Evolutionary conservation across 2,329 filamentous ascomycete species (phyloP), one percentile per base, ranked within the genome.

Genomic region (Fusarium mundagurra): DNA sequence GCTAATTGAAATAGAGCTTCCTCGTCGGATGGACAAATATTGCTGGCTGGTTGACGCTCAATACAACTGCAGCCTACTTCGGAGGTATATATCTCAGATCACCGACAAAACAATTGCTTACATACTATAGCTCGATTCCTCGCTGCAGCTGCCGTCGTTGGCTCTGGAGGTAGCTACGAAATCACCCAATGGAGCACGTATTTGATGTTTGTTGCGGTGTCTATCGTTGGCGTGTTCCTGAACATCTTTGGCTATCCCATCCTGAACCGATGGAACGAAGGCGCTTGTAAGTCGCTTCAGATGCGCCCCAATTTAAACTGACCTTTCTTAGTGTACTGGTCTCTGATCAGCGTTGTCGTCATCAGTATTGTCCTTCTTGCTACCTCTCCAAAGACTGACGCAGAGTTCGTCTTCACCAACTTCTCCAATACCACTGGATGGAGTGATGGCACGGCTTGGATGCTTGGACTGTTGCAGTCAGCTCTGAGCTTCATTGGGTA

Each of bases 381-480:
- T 20, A 86, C 82, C 20, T 77, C 75, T 13, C 66, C 73, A 16
- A 85, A 88, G 47, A 84, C 83, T 8, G 79, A 81, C 41, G 83
- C 84, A 16, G 73, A 78, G 31, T 86, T 82, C 69, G 85, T 86
- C 22, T 87, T 86, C 69, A 79, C 82, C 33, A 80, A 84, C 38
- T 86, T 86, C 62, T 77, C 78, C n/a, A 87, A 87, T 74, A 81
- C 81, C 41, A 85, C 83, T 8, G 84, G 84, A 17, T 86, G 85
- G 85, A 80, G 82, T 16, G 83, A 86, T 67, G 86, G 85, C 8
- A 79, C 86, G 14, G 80, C 85, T 3, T 87, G 85, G 85, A 82
- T 86, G 43, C 79, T 87, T 3, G 85, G 85, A 2, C 77, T 87
- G 12, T 79, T 87, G 3, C 85, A 85, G 77, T 82, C 78, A 8